Evolutionary conservation across 176 grass and related monocot genomes (phyloP), one percentile per base, ranked within the genome.

Genomic region (Phoenix roebelenii): DNA sequence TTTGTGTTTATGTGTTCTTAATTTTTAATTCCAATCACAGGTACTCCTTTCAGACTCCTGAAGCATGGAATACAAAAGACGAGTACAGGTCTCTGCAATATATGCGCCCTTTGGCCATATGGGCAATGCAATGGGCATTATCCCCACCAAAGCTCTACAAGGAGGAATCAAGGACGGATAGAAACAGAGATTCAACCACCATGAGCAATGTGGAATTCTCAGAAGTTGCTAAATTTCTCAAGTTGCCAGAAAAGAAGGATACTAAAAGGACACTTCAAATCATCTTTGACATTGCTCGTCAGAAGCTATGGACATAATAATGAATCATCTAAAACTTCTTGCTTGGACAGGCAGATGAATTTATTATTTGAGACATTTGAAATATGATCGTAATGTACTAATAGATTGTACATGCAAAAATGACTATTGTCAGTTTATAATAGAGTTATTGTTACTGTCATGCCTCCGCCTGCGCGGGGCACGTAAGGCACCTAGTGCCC

Each of bases 81-180:
- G 15, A 44, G 5, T 68, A 68, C 28, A 18, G 65, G 6, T 56
- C 65, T 3, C 20, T 68, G 65, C 65, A 68, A 16, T 68, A 68
- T 52, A 68, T 68, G 65, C 65, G 65, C 17, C 65, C 65, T 7
- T 28, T 68, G 5, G 51, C 65, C 15, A 68, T 68, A 68, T 68
- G 65, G 65, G 65, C 52, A 52, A 68, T 68, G 65, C 65, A 68
- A 12, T 68, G 65, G 65, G 65, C 65, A 55, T 25, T 68, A n/a
- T 48, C 65, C 0, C 65, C 65, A 18, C 65, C 65, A 23, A 68
- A 56, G 50, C 24, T 68, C 10, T 18, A 23, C 25, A 56, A 68
- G 28, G 52, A 56, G 7, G 52, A 48, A 14, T 6, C 16, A 10
- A 18, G 22, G 32, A 16, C 12, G 18, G 22, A 68, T 20, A 16